Evolutionary conservation across 768 basidiomycete species (phyloP).

Genomic region (Dictyophora rubrovolvata): DNA sequence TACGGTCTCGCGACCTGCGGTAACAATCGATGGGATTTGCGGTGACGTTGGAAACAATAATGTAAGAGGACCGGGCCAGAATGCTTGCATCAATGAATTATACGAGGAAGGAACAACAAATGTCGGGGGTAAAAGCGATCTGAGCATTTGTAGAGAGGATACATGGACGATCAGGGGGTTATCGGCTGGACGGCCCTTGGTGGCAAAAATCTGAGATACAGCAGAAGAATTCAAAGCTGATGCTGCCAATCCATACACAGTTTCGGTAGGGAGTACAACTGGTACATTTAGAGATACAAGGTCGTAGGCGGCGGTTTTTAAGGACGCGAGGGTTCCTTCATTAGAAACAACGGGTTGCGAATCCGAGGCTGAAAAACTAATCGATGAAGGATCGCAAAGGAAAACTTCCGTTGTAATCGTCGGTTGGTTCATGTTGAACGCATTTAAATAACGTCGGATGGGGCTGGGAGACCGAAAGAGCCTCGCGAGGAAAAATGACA

Average conservation of each 20-base stretch:
- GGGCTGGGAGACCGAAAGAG: background rate
- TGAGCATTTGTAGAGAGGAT: slow-evolving; percentile 76
- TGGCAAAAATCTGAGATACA: slow-evolving; percentile 64
- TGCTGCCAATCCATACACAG: slow-evolving; percentile 96
- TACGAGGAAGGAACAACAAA: slow-evolving; percentile 60
- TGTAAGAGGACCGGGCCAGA: slow-evolving; percentile 95
- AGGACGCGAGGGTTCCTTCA: slow-evolving; percentile 39
- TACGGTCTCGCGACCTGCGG: slow-evolving; percentile 69
- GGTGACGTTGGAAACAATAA: slow-evolving; percentile 76
- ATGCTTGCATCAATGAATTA: slow-evolving; percentile 60
- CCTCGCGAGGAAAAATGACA: background rate
- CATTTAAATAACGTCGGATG: background rate
- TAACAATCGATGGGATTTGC: slow-evolving; percentile 55
- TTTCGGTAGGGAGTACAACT: slow-evolving; percentile 94
- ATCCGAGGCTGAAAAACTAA: slow-evolving; percentile 36
- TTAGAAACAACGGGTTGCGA: slow-evolving; percentile 41
- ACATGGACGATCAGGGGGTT: slow-evolving; percentile 98
- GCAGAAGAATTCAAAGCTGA: slow-evolving; percentile 59
- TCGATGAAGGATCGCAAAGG: slow-evolving; percentile 51
- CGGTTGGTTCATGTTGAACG: background rate
- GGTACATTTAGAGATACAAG: slow-evolving; percentile 24
- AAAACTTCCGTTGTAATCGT: slow-evolving; percentile 32
- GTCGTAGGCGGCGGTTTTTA: slow-evolving; percentile 38
- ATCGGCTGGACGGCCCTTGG: slow-evolving; percentile 88
- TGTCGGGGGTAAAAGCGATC: slow-evolving; percentile 53